Conservation (phyloP, 2,329 filamentous ascomycete species). For the Colletotrichum abscissum region DNA sequence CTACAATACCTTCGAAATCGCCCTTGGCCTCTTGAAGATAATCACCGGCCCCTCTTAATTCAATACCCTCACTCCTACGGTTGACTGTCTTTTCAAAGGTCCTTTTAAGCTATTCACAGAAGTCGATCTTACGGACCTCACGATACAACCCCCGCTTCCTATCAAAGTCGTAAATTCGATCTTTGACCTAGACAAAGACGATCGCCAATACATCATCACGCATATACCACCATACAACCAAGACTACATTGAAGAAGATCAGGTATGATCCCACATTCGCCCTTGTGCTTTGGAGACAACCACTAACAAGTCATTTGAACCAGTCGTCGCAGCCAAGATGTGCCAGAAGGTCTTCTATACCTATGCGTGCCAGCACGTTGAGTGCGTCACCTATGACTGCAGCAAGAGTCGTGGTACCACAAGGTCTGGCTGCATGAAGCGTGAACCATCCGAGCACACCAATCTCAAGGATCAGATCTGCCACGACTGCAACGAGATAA, state of each 20-base stretch:
- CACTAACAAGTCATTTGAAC: slow-evolving; percentile 34
- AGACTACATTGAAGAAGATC: not conserved
- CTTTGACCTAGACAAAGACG: not conserved
- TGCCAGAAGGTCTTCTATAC: slow-evolving; percentile 36
- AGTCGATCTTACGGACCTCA: not conserved
- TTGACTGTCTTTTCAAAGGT: not conserved
- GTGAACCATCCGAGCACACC: slow-evolving; percentile 1
- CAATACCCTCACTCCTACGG: not conserved
- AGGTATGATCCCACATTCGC: not conserved
- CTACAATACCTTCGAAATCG: not conserved
- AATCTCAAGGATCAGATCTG: slow-evolving; percentile 32
- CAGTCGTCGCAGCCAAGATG: slow-evolving; percentile 6
- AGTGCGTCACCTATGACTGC: slow-evolving; percentile 32
- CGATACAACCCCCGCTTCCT: not conserved
- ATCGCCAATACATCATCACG: not conserved
- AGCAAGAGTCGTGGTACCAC: not conserved
- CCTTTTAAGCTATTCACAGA: not conserved
- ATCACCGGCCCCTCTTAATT: not conserved
- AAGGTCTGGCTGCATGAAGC: not conserved
- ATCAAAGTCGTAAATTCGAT: too few species aligned
- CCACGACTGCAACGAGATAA: slow-evolving; percentile 31
- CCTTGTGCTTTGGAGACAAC: not conserved
- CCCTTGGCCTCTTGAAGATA: not conserved
- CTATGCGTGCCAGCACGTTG: slow-evolving; percentile 34
- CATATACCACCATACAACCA: not conserved